Evolutionary conservation across 768 basidiomycete species (phyloP).

Genomic region (Pleurotus pulmonarius): DNA sequence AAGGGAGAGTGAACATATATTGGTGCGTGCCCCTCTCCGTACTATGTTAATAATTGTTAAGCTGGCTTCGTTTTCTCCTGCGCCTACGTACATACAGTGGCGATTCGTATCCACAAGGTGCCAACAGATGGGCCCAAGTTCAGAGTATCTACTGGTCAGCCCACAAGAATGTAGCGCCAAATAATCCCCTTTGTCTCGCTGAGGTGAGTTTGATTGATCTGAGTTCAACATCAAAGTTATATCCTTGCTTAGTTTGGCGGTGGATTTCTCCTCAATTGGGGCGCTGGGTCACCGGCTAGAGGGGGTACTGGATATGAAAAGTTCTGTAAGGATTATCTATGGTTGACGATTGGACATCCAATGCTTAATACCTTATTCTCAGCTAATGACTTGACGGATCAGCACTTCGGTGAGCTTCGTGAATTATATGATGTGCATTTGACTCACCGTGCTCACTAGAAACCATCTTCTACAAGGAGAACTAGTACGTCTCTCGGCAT

Average conservation of each 20-base stretch:
- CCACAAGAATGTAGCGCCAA: conserved; percentile 39
- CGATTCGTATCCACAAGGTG: conserved; percentile 49
- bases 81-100: conserved; percentile 25
- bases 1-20: conserved; percentile 44
- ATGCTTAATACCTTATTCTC: not conserved
- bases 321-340: conserved; percentile 29
- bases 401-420: conserved; percentile 32
- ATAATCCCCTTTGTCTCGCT: conserved; percentile 46
- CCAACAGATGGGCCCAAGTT: conserved; percentile 44
- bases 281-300: conserved; percentile 22
- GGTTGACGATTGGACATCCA: no score
- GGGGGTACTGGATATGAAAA: conserved; percentile 52
- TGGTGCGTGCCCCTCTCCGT: conserved; percentile 24
- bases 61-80: no score
- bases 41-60: no score
- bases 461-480: conserved; percentile 50
- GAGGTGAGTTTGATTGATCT: conserved; percentile 28
- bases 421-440: not conserved
- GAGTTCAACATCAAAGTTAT: not conserved
- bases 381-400: conserved; percentile 39
- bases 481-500: conserved; percentile 31
- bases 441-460: conserved; percentile 25
- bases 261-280: conserved; percentile 45
- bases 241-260: conserved; percentile 37
- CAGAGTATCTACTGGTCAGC: conserved; percentile 44